Base-by-base conservation (phyloP, 2,329 filamentous ascomycete species). In the Ceratocystis cubensis region DNA sequence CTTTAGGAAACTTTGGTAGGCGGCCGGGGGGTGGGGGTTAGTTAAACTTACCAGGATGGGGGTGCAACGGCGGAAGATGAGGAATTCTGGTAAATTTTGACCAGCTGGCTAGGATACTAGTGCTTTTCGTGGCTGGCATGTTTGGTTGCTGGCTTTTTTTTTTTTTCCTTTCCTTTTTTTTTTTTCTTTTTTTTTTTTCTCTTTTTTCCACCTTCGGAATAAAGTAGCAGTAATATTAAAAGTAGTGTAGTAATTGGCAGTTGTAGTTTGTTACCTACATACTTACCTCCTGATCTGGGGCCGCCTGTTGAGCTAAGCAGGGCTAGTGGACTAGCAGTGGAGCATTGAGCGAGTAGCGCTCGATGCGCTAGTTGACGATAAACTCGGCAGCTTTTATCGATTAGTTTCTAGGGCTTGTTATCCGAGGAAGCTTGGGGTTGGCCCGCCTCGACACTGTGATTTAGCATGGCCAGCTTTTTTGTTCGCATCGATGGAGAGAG, bases 121-220 rank as follows among this genome's bases (percentile, higher is more conserved):
- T 63, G 61, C 61, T 50, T 63, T 63, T 30, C 46, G 61, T 63
- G 61, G 61, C 61, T 63, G 41, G 61, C 61, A 63, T 50, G 61
- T 48, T 20, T 28, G 46, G 41, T 20, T 15, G 25, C 22, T 46
- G 22, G 25, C n/a, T n/a, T 46, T 41, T 41, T 13, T 41, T 41
- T 41, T 41, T 3, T 13, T 37, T 37, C 28, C 1, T 28, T 28
- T 28, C 28, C 4, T 10, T 13, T 0, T 13, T 13, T 3, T 13
- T 37, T 1, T 13, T 13, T 41, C 4, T 15, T 15, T 15, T 13
- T 13, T 41, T 13, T 15, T 0, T 13, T 1, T 15, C 2, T 41
- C 1, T 41, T 15, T 41, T 41, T 41, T 5, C 1, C 13, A 1
- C 10, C 10, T 41, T 41, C 37, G 3, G 10, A 41, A 13, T 41